A percentile compares a stretch with the other conserved stretches of the same genome.
These are phyloP conservation scores for Xylaria digitata DNA, from an alignment of 2,329 filamentous ascomycete genomes.

Conservation along the genomic window DNA sequence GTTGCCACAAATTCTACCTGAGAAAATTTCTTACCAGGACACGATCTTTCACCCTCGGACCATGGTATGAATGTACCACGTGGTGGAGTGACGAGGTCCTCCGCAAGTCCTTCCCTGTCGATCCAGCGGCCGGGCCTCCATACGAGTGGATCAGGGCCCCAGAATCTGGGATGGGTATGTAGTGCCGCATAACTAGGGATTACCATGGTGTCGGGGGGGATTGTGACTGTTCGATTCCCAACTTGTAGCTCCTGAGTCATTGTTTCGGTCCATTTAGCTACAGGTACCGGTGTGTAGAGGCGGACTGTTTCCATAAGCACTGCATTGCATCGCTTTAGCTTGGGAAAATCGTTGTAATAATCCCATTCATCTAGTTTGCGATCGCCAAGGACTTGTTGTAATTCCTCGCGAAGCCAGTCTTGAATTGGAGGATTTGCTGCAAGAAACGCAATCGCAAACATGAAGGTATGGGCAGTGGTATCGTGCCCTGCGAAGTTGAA, in stretches of 20 bases:
- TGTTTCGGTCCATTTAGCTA: slow-evolving; percentile 18
- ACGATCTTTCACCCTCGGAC: slow-evolving; percentile 47
- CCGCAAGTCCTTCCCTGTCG: neutral
- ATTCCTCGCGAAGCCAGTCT: slow-evolving; percentile 1
- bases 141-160: slow-evolving; percentile 14
- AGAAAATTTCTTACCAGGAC: slow-evolving; percentile 49
- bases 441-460: slow-evolving; percentile 37
- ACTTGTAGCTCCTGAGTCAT: neutral
- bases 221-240: slow-evolving; percentile 4
- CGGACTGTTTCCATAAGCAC: slow-evolving; percentile 27
- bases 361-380: slow-evolving; percentile 8
- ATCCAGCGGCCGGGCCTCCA: slow-evolving; percentile 24
- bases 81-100: slow-evolving; percentile 31
- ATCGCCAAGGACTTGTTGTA: slow-evolving; percentile 3
- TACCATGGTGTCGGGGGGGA: slow-evolving; percentile 23
- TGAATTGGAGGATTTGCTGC: slow-evolving; percentile 39
- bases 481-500: slow-evolving; percentile 49
- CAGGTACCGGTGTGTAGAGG: slow-evolving; percentile 22
- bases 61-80: slow-evolving; percentile 44
- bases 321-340: slow-evolving; percentile 17
- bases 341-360: slow-evolving; percentile 5
- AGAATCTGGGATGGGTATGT: slow-evolving; percentile 20
- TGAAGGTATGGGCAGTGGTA: slow-evolving; percentile 43
- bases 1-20: slow-evolving; percentile 50
- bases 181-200: slow-evolving; percentile 11